Percentiles rank a stretch among this genome's conserved stretches.
These are phyloP conservation scores for Przewalskia tangutica DNA, from an alignment of 257 asterid genomes.

Conservation along the genomic window DNA sequence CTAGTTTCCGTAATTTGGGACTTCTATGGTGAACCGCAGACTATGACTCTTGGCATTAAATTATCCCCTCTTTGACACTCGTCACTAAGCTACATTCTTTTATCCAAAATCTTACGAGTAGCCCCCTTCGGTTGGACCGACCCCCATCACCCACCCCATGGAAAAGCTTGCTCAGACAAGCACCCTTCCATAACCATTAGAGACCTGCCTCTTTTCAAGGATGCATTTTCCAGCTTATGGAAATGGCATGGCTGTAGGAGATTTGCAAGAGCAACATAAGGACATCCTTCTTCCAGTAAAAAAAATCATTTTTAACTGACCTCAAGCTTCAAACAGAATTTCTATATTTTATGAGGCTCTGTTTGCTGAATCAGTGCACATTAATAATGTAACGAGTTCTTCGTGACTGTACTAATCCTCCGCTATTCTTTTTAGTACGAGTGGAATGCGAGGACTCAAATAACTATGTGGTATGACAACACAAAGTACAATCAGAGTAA, in stretches of 20 bases:
- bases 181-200: background rate
- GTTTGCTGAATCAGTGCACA: background rate
- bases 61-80: background rate
- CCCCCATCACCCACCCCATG: background rate
- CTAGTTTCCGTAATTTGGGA: background rate
- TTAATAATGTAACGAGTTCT: background rate
- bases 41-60: background rate
- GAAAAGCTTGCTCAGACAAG: background rate
- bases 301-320: background rate
- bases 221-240: background rate
- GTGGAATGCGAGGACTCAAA: slow-evolving; percentile 97
- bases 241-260: background rate
- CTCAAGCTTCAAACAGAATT: background rate
- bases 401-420: background rate
- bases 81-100: background rate
- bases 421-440: slow-evolving; percentile 41
- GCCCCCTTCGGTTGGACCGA: background rate
- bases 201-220: background rate
- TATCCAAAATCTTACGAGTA: background rate
- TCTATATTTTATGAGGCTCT: background rate
- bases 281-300: background rate
- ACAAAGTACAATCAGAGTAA: slow-evolving; percentile 52
- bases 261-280: background rate
- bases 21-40: background rate
- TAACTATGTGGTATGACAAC: slow-evolving; percentile 94